These are phyloP conservation scores for Scutellaria minor DNA, from an alignment of 257 asterid species.

Conservation along the genomic window DNA sequence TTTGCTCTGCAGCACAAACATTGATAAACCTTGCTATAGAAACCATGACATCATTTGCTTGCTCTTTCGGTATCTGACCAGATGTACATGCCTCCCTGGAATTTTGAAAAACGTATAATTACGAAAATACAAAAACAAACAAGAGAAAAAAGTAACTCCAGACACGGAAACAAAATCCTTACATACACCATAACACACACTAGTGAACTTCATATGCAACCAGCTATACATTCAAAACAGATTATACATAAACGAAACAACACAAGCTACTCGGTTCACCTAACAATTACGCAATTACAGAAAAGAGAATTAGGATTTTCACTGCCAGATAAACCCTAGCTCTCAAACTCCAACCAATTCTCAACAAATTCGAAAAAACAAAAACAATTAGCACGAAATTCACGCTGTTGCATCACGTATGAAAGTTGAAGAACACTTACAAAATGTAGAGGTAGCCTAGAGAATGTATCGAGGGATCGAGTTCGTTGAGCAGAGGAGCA, in stretches of 20 bases:
- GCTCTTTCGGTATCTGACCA: slow-evolving; percentile 60
- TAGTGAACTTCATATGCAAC: slow-evolving; percentile 4
- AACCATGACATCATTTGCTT: slow-evolving; percentile 55
- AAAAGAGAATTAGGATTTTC: neutral
- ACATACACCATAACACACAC: neutral
- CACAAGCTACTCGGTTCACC: neutral
- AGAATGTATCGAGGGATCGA: slow-evolving; percentile 75
- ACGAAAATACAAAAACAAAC: neutral
- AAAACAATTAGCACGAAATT: neutral
- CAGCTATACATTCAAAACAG: slow-evolving; percentile 4
- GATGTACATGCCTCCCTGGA: slow-evolving; percentile 77
- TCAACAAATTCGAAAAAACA: neutral
- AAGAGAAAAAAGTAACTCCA: neutral
- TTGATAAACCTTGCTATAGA: slow-evolving; percentile 68
- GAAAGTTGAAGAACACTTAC: slow-evolving; percentile 42
- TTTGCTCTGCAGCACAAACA: slow-evolving; percentile 73
- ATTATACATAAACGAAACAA: slow-evolving; percentile 8
- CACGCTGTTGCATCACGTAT: neutral
- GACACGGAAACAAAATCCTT: neutral
- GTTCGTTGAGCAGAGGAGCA: slow-evolving; percentile 64
- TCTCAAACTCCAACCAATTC: slow-evolving; percentile 28
- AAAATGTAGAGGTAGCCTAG: slow-evolving; percentile 80
- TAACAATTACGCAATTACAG: neutral
- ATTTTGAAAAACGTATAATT: neutral
- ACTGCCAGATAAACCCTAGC: slow-evolving; percentile 34